Evolutionary conservation across 1,284 basidiomycete species (phyloP).

Genomic region (Microbotryum intermedium): DNA sequence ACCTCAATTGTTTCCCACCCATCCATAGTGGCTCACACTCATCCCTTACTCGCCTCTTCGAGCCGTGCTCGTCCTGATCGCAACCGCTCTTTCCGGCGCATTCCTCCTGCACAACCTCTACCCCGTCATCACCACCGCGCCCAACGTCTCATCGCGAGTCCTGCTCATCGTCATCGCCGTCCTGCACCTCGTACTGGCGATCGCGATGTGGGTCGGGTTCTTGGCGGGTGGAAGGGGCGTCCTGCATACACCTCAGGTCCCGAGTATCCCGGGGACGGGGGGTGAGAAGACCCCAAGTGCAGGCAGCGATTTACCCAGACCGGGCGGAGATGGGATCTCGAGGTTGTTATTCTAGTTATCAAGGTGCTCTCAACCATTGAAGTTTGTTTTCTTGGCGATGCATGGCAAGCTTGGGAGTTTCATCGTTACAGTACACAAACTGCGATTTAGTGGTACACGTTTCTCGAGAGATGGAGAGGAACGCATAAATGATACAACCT

Average conservation of each 20-base stretch:
- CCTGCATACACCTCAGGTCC: not conserved
- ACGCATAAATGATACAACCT: no score
- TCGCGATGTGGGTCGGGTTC: slow-evolving; percentile 34
- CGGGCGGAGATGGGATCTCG: not conserved
- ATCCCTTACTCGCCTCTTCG: slow-evolving; percentile 31
- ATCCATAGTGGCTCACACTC: slow-evolving; percentile 29
- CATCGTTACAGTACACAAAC: not conserved
- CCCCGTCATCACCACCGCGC: slow-evolving; percentile 72
- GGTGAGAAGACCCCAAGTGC: not conserved
- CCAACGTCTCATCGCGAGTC: slow-evolving; percentile 69
- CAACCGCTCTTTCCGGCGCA: slow-evolving; percentile 46
- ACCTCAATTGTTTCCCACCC: no score
- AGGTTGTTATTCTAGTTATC: not conserved
- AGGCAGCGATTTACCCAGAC: not conserved
- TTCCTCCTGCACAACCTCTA: slow-evolving; percentile 62
- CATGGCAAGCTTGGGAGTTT: not conserved
- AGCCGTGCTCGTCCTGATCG: slow-evolving; percentile 41
- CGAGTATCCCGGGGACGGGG: not conserved
- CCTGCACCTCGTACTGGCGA: slow-evolving; percentile 30
- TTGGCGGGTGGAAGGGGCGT: slow-evolving; percentile 26
- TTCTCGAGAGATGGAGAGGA: no score
- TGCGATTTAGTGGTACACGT: no score
- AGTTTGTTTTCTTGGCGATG: not conserved
- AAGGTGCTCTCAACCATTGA: not conserved
- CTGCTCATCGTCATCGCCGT: slow-evolving; percentile 50